These are phyloP conservation scores for Linnemannia exigua DNA, from an alignment of 192 early-diverging fungal genomes.

Conservation along the genomic window DNA sequence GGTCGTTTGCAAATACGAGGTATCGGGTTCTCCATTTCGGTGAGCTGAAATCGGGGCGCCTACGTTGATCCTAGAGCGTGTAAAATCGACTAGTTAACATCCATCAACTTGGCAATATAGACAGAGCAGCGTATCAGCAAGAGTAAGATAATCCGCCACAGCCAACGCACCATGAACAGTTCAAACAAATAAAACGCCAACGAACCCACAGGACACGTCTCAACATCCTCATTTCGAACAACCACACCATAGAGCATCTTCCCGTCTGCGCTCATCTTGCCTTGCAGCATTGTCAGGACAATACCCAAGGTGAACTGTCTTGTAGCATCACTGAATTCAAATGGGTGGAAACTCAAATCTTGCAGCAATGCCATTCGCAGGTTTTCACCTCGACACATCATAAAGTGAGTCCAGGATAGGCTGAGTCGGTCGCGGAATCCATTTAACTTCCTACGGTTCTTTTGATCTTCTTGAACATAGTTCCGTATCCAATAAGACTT, in stretches of 20 bases:
- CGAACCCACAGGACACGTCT: slow-evolving; percentile 14
- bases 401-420: slow-evolving; percentile 19
- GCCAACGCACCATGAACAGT: slow-evolving; percentile 6
- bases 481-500: slow-evolving; percentile 15
- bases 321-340: slow-evolving; percentile 24
- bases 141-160: background rate
- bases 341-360: slow-evolving; percentile 8
- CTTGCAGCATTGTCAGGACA: slow-evolving; percentile 9
- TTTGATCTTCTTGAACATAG: slow-evolving; percentile 15
- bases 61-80: background rate
- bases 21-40: background rate
- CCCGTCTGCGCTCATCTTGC: slow-evolving; percentile 15
- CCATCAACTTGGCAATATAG: background rate
- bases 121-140: background rate
- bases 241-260: slow-evolving; percentile 15
- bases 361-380: slow-evolving; percentile 16
- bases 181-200: slow-evolving; percentile 22
- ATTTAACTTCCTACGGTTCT: slow-evolving; percentile 18
- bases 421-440: slow-evolving; percentile 17
- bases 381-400: slow-evolving; percentile 26
- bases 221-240: slow-evolving; percentile 22
- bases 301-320: slow-evolving; percentile 18
- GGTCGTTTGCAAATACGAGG: slow-evolving; percentile 10
- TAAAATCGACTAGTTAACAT: background rate
- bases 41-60: slow-evolving; percentile 6